Evolutionary conservation across 805 yeast genomes (phyloP).

Genomic region (Blastobotrys parvus): DNA sequence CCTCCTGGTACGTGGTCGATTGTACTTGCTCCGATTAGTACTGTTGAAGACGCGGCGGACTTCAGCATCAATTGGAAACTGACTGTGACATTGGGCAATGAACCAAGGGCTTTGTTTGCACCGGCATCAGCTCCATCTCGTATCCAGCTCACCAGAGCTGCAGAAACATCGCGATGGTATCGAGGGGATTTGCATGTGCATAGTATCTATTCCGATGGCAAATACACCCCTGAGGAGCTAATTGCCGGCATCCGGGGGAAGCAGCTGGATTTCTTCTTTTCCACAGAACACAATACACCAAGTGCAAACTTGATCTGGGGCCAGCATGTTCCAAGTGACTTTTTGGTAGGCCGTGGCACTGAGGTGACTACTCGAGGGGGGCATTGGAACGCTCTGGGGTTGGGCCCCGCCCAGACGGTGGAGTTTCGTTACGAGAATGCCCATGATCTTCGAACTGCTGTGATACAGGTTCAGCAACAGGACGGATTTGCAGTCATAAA

Average conservation of each 20-base stretch:
- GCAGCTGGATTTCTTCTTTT: conserved; percentile 9
- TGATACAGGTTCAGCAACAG: conserved; percentile 3
- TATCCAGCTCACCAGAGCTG: neutral
- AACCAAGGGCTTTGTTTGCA: neutral
- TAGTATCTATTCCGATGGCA: conserved; percentile 9
- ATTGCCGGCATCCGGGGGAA: conserved; percentile 1
- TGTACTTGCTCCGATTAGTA: conserved; percentile 1
- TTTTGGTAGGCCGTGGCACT: conserved; percentile 10
- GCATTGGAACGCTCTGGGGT: conserved; percentile 13
- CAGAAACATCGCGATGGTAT: conserved; percentile 7
- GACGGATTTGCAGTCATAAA: conserved; percentile 9
- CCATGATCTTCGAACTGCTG: conserved; percentile 2
- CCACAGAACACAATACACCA: conserved; percentile 13
- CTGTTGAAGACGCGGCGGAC: neutral
- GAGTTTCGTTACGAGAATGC: conserved; percentile 6
- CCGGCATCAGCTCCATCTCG: neutral
- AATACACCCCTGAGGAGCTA: conserved; percentile 4
- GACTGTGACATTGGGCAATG: neutral
- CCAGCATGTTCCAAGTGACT: conserved; percentile 4
- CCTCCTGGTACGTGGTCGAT: conserved; percentile 7
- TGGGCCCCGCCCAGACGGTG: conserved; percentile 8
- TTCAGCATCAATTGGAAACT: neutral
- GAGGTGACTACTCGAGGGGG: conserved; percentile 12
- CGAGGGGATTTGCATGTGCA: conserved; percentile 12
- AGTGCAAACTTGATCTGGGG: conserved; percentile 12